These are phyloP conservation scores for Galerina sulciceps DNA, from an alignment of 768 basidiomycete species.

Conservation along the genomic window DNA sequence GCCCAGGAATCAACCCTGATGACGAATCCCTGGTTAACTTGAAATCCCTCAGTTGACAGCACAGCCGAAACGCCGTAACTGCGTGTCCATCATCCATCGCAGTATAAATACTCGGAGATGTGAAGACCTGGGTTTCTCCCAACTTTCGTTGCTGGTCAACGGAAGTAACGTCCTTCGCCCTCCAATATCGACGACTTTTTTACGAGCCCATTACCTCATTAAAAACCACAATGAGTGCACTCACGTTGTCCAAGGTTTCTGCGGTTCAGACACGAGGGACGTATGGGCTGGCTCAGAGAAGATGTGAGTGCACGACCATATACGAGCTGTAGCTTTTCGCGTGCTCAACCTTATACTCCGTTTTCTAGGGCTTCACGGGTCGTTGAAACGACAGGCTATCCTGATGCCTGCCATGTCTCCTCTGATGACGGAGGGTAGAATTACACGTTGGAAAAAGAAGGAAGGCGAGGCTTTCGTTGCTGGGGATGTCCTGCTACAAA, in stretches of 20 bases:
- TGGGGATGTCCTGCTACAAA: slow-evolving; percentile 79
- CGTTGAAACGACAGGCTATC: slow-evolving; percentile 39
- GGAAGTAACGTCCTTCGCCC: background rate
- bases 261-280: slow-evolving; percentile 24
- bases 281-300: slow-evolving; percentile 26
- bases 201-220: background rate
- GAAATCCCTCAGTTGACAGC: too few species aligned
- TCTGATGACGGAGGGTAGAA: slow-evolving; percentile 87
- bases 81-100: background rate
- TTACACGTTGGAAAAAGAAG: slow-evolving; percentile 77
- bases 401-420: slow-evolving; percentile 89
- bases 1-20: background rate
- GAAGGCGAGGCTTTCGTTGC: slow-evolving; percentile 74
- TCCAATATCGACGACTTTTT: slow-evolving; percentile 2
- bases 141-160: slow-evolving; percentile 24
- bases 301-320: slow-evolving; percentile 24
- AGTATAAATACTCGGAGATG: slow-evolving; percentile 11
- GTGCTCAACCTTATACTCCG: background rate
- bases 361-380: slow-evolving; percentile 36
- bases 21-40: background rate
- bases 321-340: background rate
- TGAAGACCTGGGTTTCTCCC: slow-evolving; percentile 3
- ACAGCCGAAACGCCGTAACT: background rate
- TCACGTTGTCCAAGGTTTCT: slow-evolving; percentile 27
- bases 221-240: slow-evolving; percentile 22